Evolutionary conservation across 2,329 filamentous ascomycete genomes (phyloP), one percentile per base, ranked within the genome.

Genomic region (Penicillium sp.): DNA sequence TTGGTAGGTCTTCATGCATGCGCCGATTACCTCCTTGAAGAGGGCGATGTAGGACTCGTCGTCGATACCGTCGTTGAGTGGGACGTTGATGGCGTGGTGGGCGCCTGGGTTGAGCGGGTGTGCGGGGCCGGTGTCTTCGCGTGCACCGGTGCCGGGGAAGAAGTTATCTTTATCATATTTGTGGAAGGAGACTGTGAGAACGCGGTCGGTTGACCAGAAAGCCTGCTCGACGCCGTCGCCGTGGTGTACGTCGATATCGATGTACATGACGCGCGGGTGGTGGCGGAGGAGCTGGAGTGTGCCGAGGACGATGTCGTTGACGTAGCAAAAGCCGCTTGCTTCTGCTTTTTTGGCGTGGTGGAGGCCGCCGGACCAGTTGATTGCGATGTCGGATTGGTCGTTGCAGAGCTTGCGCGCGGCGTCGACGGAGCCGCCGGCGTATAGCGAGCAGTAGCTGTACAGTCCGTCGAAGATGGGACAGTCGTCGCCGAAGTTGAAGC

Each of bases 381-480:
- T 92, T 55, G 94, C 94, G 71, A 99, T 97, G 71, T 97, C 91
- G 31, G 92, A 91, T 76, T 96, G 90, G 48, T 87, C 83, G 69
- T 90, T 89, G 71, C 88, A 89, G 38, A 99, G 86, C 72, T 96
- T 96, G 60, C 91, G 86, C 15, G 94, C 93, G 17, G 93, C 94
- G 71, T 96, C 92, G 54, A 97, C 84, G 2, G 91, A 95, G 43
- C 90, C 91, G 40, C 94, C 94, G 2, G 91, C 89, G 67, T 96
- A 97, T 69, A 97, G 87, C 47, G 92, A 93, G 71, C 93, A 95
- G 78, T 97, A 99, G 71, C 95, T 89, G 80, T 91, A 97, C 33
- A 99, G 84, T 2, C 94, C 94, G 71, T 97, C 93, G 69, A 99
- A 99, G 53, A 99, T 87, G 19, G 94, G 94, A 71, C 94, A 99